Base-by-base conservation (phyloP, 306 rosid genomes). In the Vicia faba region DNA sequence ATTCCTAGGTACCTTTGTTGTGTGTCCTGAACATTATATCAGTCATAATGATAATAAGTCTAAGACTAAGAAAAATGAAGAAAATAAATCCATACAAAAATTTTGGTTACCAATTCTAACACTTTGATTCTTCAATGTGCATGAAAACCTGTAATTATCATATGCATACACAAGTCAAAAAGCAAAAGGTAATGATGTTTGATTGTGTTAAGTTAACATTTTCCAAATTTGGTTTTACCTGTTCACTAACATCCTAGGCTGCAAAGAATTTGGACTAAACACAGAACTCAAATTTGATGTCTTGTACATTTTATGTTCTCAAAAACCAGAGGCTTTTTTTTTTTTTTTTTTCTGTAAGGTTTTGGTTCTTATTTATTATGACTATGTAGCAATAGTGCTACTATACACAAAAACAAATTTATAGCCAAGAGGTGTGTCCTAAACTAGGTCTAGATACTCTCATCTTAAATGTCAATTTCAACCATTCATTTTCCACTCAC, bases 1-100 rank as follows among this genome's bases (percentile, higher is more conserved):
- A 66, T 84, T 86, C 40, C 92, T 82, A 41, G 84, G 77, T 13
- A 89, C 88, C 77, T 82, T 86, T 2, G 88, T 82, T 59, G 86
- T 55, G 45, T 73, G 83, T 20, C 81, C 89, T 86, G 80, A 19
- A 69, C 55, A 69, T 80, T 25, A 33, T 12, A 65, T 71, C 72
- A 74, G 7, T 57, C 51, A 65, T 66, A 10, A 62, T 59, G 7
- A 69, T 13, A 46, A 69, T 15, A 46, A 50, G 57, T 44, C 44
- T 54, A 66, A 19, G 7, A 11, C 33, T 43, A 66, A 70, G 49
- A 66, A 20, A 1, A 61, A 16, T 39, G 45, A 50, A 49, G 61
- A 70, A 33, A 13, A 55, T 35, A 38, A 58, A 61, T 23, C 44
- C 10, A 46, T 9, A 64, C 16, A 59, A 29, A 16, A 12, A 75